Base-by-base conservation (phyloP, 805 yeast genomes). In the Schizosaccharomyces osmophilus region DNA sequence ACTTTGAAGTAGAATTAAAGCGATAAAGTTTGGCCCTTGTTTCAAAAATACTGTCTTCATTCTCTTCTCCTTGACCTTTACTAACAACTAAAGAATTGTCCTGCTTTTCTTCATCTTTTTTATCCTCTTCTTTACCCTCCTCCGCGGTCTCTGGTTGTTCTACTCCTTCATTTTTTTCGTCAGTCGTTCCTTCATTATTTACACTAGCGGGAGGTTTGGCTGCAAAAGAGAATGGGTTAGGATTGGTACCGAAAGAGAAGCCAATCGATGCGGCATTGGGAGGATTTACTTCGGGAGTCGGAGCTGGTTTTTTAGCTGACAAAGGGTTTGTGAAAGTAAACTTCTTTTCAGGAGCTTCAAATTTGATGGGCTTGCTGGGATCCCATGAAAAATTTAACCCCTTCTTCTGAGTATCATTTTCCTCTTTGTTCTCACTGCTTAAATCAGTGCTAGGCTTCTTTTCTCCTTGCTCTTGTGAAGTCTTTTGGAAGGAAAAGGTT, bases 41-140 rank as follows among this genome's bases (percentile, higher is more conserved):
- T 19, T 29, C 26, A 26, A 39, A 22, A 13, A 43, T 32, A 15
- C 51, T 59, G 36, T 59, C 61, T 24, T 59, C 61, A 43, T 59
- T 45, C 19, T 59, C 61, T 43, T 59, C 61, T 9, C 61, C 61
- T 43, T 59, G 22, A 31, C 61, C 61, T 32, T 59, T 59, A 9
- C 61, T 51, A 11, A 15, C 5, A 2, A 24, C 61, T 24, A 59
- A 29, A 42, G 41, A 43, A 26, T 42, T 51, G 22, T 59, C 43
- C 6, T 55, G 24, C 13, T 54, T 19, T 17, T 55, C n/a, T 26
- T 59, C 61, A 31, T 19, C 24, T 19, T 42, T 48, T 13, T 43
- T 32, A 19, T 42, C 55, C 24, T 31, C 55, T 32, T 59, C 32
- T 31, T 59, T 29, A 9, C n/a, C 61, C 11, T 22, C 55, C 26